Evolutionary conservation across 352 stramenopile genomes (phyloP).

Genomic region (Globisporangium abappressorium): DNA sequence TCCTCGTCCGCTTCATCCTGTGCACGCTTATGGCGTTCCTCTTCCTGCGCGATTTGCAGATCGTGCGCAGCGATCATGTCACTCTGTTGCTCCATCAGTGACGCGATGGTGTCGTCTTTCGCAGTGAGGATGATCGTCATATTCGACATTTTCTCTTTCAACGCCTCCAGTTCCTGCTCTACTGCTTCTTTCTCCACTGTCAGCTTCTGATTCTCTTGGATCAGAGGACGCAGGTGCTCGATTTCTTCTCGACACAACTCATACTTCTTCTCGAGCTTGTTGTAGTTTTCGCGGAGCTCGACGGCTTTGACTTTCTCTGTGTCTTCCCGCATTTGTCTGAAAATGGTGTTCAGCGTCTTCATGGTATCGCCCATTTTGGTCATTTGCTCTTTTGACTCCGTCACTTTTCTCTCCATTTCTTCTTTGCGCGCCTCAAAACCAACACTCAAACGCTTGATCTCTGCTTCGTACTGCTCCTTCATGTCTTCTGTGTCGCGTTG

Average conservation of each 20-base stretch:
- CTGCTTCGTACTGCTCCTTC: constrained; percentile 44
- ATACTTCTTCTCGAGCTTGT: constrained; percentile 70
- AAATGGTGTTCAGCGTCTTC: constrained; percentile 92
- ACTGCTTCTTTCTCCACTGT: constrained; percentile 35
- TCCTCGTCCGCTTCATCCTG: constrained; percentile 45
- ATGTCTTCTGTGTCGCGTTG: constrained; percentile 36
- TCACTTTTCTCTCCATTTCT: constrained; percentile 70
- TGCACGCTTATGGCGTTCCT: constrained; percentile 37
- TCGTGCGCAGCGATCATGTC: constrained; percentile 67
- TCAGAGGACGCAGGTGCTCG: constrained; percentile 50
- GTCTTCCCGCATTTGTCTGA: constrained; percentile 91
- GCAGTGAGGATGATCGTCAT: constrained; percentile 38
- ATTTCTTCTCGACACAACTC: constrained; percentile 57
- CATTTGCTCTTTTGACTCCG: constrained; percentile 76
- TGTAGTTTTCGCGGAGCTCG: constrained; percentile 81
- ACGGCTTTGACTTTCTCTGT: constrained; percentile 86
- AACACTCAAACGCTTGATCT: constrained; percentile 44
- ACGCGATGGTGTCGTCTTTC: constrained; percentile 68
- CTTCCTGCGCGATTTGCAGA: constrained; percentile 43
- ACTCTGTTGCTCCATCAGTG: constrained; percentile 74
- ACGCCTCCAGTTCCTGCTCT: constrained; percentile 24
- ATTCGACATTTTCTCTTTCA: constrained; percentile 40
- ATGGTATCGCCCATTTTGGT: constrained; percentile 92
- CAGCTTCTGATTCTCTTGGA: constrained; percentile 51
- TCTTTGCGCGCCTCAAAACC: constrained; percentile 48